Conservation (phyloP, 345 rosid genomes). For the Euphorbia lathyris region DNA sequence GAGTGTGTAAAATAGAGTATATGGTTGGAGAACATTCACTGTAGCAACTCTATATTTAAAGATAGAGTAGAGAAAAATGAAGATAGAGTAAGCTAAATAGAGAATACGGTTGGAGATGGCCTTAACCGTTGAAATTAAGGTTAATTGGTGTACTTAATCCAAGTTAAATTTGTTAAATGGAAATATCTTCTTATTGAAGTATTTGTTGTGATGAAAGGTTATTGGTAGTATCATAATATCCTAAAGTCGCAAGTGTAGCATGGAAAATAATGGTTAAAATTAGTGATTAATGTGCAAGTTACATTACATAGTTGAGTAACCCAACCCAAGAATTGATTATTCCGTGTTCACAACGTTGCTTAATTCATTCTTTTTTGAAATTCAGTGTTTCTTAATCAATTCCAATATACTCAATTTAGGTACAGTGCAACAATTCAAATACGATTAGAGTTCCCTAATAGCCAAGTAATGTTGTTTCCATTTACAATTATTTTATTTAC, state of each 20-base stretch:
- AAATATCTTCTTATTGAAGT: no score
- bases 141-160: no score
- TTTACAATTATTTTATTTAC: not conserved
- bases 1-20: no score
- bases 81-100: no score
- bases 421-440: not conserved
- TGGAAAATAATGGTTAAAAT: not conserved
- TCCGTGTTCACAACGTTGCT: constrained; percentile 9
- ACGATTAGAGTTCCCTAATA: not conserved
- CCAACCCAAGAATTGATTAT: not conserved
- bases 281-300: not conserved
- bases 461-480: not conserved
- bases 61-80: no score
- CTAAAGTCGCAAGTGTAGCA: not conserved
- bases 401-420: not conserved
- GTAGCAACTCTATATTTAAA: no score
- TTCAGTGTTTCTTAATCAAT: not conserved
- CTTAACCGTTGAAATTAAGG: no score
- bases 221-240: no score
- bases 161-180: no score
- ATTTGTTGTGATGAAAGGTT: no score
- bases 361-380: not conserved
- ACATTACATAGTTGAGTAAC: not conserved
- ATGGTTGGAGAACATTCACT: no score
- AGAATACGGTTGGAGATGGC: no score